phyloP scores from a whole-genome alignment of 116 monocot species.

The Iris pallida region DNA sequence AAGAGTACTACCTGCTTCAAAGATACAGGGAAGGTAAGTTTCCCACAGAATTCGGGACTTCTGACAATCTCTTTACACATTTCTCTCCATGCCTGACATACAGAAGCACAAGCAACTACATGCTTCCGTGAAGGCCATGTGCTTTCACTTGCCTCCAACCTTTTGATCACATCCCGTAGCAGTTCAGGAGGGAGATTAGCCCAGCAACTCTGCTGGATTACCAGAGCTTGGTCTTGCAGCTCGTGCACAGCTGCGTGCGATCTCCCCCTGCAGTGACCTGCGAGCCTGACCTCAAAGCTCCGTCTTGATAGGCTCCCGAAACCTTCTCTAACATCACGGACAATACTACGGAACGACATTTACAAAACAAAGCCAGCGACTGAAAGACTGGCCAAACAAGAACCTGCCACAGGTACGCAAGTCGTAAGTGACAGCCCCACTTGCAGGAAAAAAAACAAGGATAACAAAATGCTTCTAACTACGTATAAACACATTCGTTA shows the following conservation, averaged over 20 bases:
- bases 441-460: too few species aligned
- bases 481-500: too few species aligned
- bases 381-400: background rate
- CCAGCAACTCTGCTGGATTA: slow-evolving; percentile 34
- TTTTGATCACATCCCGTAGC: slow-evolving; percentile 43
- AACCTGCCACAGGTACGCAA: too few species aligned
- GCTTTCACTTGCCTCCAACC: slow-evolving; percentile 48
- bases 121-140: slow-evolving; percentile 49
- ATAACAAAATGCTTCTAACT: too few species aligned
- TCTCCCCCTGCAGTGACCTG: slow-evolving; percentile 32
- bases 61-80: slow-evolving; percentile 55
- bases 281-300: slow-evolving; percentile 54
- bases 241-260: slow-evolving; percentile 29
- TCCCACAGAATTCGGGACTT: slow-evolving; percentile 46
- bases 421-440: too few species aligned
- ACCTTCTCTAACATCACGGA: slow-evolving; percentile 55
- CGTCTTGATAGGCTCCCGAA: slow-evolving; percentile 57
- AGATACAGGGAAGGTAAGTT: slow-evolving; percentile 48
- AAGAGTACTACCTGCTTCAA: slow-evolving; percentile 40
- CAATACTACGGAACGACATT: slow-evolving; percentile 62
- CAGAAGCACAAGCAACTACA: slow-evolving; percentile 54
- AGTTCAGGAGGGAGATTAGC: slow-evolving; percentile 51
- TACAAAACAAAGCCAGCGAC: background rate
- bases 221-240: slow-evolving; percentile 8
- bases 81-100: slow-evolving; percentile 52